Evolutionary conservation across 164 flowering plant species (phyloP), one percentile per base, ranked within the genome.

Genomic region (Vitis cinerea): DNA sequence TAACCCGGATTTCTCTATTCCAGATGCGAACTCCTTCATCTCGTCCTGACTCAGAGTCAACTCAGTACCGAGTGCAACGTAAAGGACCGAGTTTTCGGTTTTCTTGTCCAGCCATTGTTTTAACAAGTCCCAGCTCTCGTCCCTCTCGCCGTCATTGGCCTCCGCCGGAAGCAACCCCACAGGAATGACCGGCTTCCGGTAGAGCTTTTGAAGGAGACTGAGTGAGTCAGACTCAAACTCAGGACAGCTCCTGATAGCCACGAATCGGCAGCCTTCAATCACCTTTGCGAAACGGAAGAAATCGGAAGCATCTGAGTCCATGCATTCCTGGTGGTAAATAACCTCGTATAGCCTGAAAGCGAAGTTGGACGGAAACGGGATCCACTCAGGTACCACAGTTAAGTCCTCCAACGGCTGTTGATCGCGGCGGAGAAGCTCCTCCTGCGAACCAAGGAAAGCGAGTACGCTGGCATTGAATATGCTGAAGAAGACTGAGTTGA

Each of bases 141-240:
- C 71, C 0, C 31, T 71, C 0, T 30, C 23, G 1, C 47, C 62
- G 8, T 58, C 66, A n/a, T 37, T 64, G 11, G 74, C 75, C 4
- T 55, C 70, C n/a, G 84, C 82, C 0, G 87, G 90, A 5, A 92
- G 70, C 10, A 79, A 63, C 1, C 97, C 95, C 0, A 87, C 12
- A 0, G 93, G 88, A 47, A 87, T 19, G 3, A 87, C 74, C 9
- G 87, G 86, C 69, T 81, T 84, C 60, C 54, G 50, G 68, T 83
- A 75, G 11, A 88, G 74, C 49, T 78, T 52, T 1, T 10, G 10
- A 1, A 86, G 73, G 16, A 88, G 67, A 12, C 48, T 16, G n/a
- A 92, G 71, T 84, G 80, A 85, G 12, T 85, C 85, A 1, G 87
- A 77, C 65, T 90, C 93, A 49, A 88, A 78, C 65, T 87, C 93